A percentile compares a stretch with the other conserved stretches of the same genome.
These are phyloP conservation scores for Artemisia argyi DNA, from an alignment of 129 eudicot species.

Conservation along the genomic window DNA sequence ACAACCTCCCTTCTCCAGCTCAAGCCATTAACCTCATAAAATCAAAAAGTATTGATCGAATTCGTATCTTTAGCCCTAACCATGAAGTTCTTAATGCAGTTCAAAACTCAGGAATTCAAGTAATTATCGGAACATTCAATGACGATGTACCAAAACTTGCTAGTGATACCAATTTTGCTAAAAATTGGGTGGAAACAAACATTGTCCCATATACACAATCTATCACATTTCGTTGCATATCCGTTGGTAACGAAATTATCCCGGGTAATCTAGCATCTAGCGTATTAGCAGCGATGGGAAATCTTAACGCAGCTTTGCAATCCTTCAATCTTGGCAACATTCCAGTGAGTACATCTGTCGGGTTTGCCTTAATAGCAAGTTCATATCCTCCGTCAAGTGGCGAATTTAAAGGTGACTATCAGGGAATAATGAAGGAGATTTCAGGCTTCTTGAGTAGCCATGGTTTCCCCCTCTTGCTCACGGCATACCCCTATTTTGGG, in stretches of 20 bases:
- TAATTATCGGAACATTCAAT: conserved; percentile 38
- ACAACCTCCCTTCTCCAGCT: conserved; percentile 36
- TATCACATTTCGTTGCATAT: conserved; percentile 31
- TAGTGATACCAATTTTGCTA: conserved; percentile 18
- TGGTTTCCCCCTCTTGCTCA: no score
- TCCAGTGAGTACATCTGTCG: no score
- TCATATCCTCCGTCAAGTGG: no score
- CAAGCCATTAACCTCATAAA: conserved; percentile 25
- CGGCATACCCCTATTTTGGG: no score
- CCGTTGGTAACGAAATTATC: conserved; percentile 47
- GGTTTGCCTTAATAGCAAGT: no score
- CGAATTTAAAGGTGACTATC: no score
- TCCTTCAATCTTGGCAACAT: no score
- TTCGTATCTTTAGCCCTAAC: conserved; percentile 36
- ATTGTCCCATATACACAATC: conserved; percentile 31
- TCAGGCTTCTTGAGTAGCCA: no score
- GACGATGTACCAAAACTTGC: conserved; percentile 35
- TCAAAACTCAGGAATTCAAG: conserved; percentile 30
- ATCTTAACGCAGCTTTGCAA: conserved; percentile 28
- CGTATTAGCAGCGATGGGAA: conserved; percentile 30
- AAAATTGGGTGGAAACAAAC: conserved; percentile 34
- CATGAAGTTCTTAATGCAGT: conserved; percentile 26
- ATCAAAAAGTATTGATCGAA: conserved; percentile 20
- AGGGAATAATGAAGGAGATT: no score
- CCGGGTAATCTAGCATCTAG: conserved; percentile 19